Evolutionary conservation across 108 stramenopile species (phyloP).

Genomic region (Fragilariopsis cylindrus): DNA sequence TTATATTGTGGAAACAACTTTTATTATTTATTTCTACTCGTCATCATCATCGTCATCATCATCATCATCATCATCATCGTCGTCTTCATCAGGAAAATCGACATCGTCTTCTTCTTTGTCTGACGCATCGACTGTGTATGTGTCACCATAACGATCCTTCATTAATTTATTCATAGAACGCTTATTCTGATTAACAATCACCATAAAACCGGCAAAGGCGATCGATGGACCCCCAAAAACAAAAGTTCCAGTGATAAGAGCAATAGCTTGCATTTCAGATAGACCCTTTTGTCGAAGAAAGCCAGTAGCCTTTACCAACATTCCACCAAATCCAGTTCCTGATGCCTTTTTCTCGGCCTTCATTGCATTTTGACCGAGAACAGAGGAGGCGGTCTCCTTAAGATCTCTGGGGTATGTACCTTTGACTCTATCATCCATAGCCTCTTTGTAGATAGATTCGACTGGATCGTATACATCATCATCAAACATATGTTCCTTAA

Average conservation of each 20-base stretch:
- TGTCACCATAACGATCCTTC: constrained; percentile 56
- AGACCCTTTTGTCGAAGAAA: constrained; percentile 35
- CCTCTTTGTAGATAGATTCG: constrained; percentile 79
- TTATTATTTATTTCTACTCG: no score
- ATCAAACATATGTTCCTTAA: constrained; percentile 74
- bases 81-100: constrained; percentile 53
- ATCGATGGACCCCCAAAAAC: constrained; percentile 27
- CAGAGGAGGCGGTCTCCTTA: constrained; percentile 33
- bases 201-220: constrained; percentile 23
- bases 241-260: constrained; percentile 31
- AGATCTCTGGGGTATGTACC: constrained; percentile 44
- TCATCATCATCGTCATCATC: background rate
- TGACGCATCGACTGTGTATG: constrained; percentile 55
- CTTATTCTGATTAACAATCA: constrained; percentile 36
- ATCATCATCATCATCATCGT: constrained; percentile 54
- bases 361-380: constrained; percentile 43
- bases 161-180: constrained; percentile 40
- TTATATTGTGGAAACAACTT: no score
- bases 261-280: constrained; percentile 40
- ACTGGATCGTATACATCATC: constrained; percentile 81
- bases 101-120: constrained; percentile 43
- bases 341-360: constrained; percentile 20
- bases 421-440: constrained; percentile 38
- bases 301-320: constrained; percentile 20
- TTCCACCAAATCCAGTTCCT: constrained; percentile 20